Evolutionary conservation across 164 flowering plant species (phyloP), one percentile per base, ranked within the genome.

Genomic region (Vitis labrusca): DNA sequence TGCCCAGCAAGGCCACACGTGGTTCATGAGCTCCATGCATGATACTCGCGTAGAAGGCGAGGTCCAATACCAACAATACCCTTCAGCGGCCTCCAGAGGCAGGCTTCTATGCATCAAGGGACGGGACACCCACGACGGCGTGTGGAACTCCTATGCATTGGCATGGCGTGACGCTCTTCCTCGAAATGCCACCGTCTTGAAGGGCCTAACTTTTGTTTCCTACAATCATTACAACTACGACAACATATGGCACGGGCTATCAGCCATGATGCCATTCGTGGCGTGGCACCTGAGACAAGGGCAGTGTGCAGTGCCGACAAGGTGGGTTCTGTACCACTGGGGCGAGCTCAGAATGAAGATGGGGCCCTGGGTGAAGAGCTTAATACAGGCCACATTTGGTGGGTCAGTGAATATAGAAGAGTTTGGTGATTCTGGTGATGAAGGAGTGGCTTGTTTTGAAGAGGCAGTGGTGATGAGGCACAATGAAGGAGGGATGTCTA

Each of bases 1-100:
- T 1, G 73, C 85, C 15, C 78, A 68, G 80, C 12, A 7, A 1
- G 80, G 83, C 6, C 61, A 80, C 65, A 83, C 86, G 14, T 83
- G 86, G 84, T 83, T 83, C 64, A 80, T 78, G 82, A 83, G 84
- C 77, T 78, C 84, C 14, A 53, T 83, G 64, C 76, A 80, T 52
- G 82, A 83, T 64, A 78, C 79, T 8, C 49, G 49, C 14, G 79
- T 74, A 52, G 66, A 50, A 1, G 56, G 72, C 50, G 73, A 82
- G 59, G 74, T 76, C 2, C 77, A 83, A 59, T 59, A 78, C 57
- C 75, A 78, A 15, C 54, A 78, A 10, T 80, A 80, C 58, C 83
- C 83, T 10, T 80, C 83, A 10, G 10, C 55, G 23, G 67, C 61
- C 29, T 76, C 78, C 44, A 71, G 69, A 9, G 85, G 79, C 11